Percentiles rank a stretch among this genome's conserved stretches.
These are phyloP conservation scores for Pistacia integerrima DNA, from an alignment of 345 rosid species.

Conservation along the genomic window DNA sequence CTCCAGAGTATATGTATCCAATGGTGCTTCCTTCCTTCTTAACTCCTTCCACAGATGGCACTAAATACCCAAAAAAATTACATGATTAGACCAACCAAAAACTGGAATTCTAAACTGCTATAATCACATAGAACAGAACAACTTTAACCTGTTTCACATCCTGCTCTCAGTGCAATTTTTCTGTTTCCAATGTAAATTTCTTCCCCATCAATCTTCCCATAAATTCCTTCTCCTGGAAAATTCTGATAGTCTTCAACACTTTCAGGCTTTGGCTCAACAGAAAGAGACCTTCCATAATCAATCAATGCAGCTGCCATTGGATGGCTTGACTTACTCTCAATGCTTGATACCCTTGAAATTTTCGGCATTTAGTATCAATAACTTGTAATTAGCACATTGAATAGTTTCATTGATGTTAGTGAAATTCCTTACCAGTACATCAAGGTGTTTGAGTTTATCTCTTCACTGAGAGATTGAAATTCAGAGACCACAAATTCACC, in stretches of 20 bases:
- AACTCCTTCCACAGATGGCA: slow-evolving; percentile 36
- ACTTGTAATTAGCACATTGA: too few relatives aligned
- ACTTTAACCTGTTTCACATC: slow-evolving; percentile 54
- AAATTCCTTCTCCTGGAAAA: slow-evolving; percentile 89
- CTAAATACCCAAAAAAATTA: slow-evolving; percentile 20
- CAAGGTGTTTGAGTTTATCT: slow-evolving; percentile 45
- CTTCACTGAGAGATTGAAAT: slow-evolving; percentile 47
- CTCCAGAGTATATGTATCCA: slow-evolving; percentile 63
- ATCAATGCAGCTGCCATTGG: slow-evolving; percentile 86
- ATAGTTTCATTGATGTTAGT: too few relatives aligned
- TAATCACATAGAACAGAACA: too few relatives aligned
- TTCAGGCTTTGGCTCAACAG: slow-evolving; percentile 74
- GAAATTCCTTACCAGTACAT: slow-evolving; percentile 59
- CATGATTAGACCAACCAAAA: not conserved
- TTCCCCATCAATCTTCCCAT: slow-evolving; percentile 71
- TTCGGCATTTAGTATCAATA: not conserved
- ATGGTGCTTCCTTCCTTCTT: slow-evolving; percentile 51
- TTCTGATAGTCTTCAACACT: slow-evolving; percentile 63
- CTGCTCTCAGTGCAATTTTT: slow-evolving; percentile 68
- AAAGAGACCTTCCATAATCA: slow-evolving; percentile 55
- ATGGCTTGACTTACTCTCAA: slow-evolving; percentile 90
- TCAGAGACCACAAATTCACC: slow-evolving; percentile 84
- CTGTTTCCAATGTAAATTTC: slow-evolving; percentile 70
- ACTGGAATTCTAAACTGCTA: not conserved
- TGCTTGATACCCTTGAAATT: slow-evolving; percentile 76